Conservation (phyloP, 306 rosid genomes). For the Prosopis cineraria region DNA sequence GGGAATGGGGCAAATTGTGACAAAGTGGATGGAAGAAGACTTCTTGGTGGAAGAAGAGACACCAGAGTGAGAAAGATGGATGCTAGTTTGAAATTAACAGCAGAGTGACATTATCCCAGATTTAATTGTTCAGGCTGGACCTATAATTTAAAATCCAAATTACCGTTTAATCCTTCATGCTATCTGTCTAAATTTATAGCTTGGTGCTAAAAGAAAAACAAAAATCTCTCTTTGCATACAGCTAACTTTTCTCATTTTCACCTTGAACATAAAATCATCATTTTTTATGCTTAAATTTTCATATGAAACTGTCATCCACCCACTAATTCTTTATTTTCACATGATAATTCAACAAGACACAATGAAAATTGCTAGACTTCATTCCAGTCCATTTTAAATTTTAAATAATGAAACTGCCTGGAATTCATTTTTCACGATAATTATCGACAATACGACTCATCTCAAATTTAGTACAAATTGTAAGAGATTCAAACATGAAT, state of each 20-base stretch:
- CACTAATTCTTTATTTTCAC: not conserved
- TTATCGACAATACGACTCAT: not conserved
- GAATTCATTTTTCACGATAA: not conserved
- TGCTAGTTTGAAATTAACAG: too few relatives aligned
- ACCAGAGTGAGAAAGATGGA: not conserved
- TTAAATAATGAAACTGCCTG: too few relatives aligned
- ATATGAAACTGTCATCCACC: not conserved
- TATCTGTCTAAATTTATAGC: too few relatives aligned
- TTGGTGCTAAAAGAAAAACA: too few relatives aligned
- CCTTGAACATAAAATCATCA: not conserved
- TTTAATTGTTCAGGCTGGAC: too few relatives aligned
- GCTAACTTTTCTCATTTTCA: too few relatives aligned
- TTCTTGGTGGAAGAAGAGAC: slow-evolving; percentile 1
- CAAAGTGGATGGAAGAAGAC: not conserved
- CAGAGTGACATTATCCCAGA: too few relatives aligned
- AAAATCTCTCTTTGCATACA: not conserved
- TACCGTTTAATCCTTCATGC: too few relatives aligned
- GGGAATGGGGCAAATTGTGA: not conserved
- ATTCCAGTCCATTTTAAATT: too few relatives aligned
- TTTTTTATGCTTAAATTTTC: not conserved
- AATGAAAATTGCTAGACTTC: not conserved
- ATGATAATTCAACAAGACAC: too few relatives aligned
- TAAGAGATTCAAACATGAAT: not conserved
- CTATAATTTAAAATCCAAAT: too few relatives aligned
- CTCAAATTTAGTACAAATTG: not conserved